Conservation (phyloP, 2,329 filamentous ascomycete species). For the Sordariomycetes sp. region DNA sequence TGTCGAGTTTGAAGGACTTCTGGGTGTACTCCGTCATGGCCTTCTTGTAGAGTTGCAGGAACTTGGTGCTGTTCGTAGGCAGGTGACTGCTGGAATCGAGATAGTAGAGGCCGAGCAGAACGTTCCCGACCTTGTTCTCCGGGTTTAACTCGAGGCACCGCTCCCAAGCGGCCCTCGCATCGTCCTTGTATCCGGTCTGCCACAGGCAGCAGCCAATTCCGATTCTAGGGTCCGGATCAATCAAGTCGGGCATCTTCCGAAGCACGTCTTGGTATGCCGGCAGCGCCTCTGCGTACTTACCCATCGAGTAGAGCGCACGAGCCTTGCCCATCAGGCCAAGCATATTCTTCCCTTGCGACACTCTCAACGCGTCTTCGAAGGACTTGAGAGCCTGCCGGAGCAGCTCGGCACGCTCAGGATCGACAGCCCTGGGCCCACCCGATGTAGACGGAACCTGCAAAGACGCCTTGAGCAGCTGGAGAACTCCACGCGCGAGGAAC, state of each 20-base stretch:
- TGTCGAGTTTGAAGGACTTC: conserved; percentile 86
- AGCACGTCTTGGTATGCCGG: conserved; percentile 79
- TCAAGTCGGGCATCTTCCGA: conserved; percentile 70
- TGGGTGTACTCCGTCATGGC: conserved; percentile 93
- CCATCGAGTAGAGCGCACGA: conserved; percentile 72
- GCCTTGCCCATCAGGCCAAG: conserved; percentile 86
- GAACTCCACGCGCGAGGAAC: conserved; percentile 79
- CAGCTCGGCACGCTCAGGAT: conserved; percentile 65
- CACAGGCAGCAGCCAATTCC: conserved; percentile 96
- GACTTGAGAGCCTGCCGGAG: conserved; percentile 78
- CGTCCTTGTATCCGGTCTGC: conserved; percentile 89
- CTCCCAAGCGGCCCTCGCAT: conserved; percentile 85
- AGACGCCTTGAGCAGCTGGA: conserved; percentile 79
- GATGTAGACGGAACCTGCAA: conserved; percentile 52
- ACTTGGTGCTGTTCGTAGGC: conserved; percentile 71
- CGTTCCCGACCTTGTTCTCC: conserved; percentile 79
- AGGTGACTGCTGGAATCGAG: conserved; percentile 77
- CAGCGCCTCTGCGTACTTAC: conserved; percentile 73
- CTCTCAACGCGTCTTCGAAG: conserved; percentile 84
- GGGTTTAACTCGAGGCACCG: conserved; percentile 62
- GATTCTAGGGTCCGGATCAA: conserved; percentile 89
- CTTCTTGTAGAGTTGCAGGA: conserved; percentile 75
- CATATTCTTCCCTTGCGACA: conserved; percentile 78
- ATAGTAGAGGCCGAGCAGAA: conserved; percentile 80
- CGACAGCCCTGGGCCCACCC: conserved; percentile 51